Evolutionary conservation across 2,329 filamentous ascomycete species (phyloP), one percentile per base, ranked within the genome.

Genomic region (Orbilia brochopaga): DNA sequence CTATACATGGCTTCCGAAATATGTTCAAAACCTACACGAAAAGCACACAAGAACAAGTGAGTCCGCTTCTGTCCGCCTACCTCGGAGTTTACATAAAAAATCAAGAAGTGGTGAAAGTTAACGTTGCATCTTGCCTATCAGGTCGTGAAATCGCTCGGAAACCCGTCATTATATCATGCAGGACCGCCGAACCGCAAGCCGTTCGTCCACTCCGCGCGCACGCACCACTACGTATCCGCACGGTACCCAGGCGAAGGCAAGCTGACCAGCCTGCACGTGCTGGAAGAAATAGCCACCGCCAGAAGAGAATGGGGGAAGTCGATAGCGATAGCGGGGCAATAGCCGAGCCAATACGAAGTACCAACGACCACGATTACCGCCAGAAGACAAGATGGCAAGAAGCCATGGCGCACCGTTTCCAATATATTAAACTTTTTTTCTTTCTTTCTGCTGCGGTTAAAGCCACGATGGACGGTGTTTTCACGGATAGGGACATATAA

Each of bases 181-280:
- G 60, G 67, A 23, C 62, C 67, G 27, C 57, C 63, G 44, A 57
- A 70, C 15, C 52, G 55, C 56, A 76, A 74, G 21, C 70, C 73
- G 59, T 76, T 76, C 58, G 59, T 64, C 48, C 74, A 76, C 44
- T 70, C 66, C 8, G 74, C 74, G 53, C 70, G 74, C 17, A 75
- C 65, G 21, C 70, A 75, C 48, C 75, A 69, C 58, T 76, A 76
- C 54, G 53, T 76, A 44, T 75, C 74, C 27, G 73, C 72, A 60
- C 67, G 75, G 37, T 75, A 74, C 63, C 75, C 74, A 37, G 65
- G 62, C 21, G 60, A 75, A 57, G 73, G 60, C 61, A 50, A 58
- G 55, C 37, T 69, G 63, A 42, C 70, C 58, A 54, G 58, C 56
- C 30, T 64, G 48, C 55, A 75, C 62, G 27, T 74, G n/a, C 56